Evolutionary conservation across 352 stramenopile genomes (phyloP).

Genomic region (Blastocystis sp.): DNA sequence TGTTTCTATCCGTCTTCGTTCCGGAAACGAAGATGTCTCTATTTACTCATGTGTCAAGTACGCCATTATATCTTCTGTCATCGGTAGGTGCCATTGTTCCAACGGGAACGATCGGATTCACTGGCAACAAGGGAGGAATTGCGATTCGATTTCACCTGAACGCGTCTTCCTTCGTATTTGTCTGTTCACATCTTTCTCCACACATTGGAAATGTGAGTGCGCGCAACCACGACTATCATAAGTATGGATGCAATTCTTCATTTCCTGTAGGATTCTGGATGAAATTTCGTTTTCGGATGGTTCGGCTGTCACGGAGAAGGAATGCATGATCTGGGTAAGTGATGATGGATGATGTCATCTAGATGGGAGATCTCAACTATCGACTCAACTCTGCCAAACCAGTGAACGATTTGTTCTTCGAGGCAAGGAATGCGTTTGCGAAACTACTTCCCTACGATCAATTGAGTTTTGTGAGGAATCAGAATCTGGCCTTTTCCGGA

Average conservation of each 20-base stretch:
- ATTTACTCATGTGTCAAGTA: not conserved
- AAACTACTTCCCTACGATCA: not conserved
- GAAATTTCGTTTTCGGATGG: not conserved
- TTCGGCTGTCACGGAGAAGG: not conserved
- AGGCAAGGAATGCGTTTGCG: not conserved
- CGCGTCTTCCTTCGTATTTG: not conserved
- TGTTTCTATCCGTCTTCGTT: constrained; percentile 22
- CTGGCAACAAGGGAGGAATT: constrained; percentile 38
- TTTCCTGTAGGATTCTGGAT: not conserved
- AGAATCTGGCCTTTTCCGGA: not conserved
- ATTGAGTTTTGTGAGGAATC: not conserved
- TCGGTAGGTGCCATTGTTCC: not conserved
- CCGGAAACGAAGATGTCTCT: not conserved
- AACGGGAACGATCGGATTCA: not conserved
- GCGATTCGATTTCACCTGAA: not conserved
- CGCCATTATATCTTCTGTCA: not conserved
- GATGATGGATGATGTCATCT: not conserved
- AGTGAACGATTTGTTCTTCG: not conserved
- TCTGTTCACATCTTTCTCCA: constrained; percentile 23
- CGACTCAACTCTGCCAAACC: not conserved
- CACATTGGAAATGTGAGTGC: not conserved
- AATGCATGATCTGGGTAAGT: not conserved
- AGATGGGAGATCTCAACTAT: constrained; percentile 50
- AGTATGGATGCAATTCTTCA: not conserved
- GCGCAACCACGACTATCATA: constrained; percentile 8